Evolutionary conservation across 345 rosid genomes (phyloP).

Genomic region (Linum trigynum): DNA sequence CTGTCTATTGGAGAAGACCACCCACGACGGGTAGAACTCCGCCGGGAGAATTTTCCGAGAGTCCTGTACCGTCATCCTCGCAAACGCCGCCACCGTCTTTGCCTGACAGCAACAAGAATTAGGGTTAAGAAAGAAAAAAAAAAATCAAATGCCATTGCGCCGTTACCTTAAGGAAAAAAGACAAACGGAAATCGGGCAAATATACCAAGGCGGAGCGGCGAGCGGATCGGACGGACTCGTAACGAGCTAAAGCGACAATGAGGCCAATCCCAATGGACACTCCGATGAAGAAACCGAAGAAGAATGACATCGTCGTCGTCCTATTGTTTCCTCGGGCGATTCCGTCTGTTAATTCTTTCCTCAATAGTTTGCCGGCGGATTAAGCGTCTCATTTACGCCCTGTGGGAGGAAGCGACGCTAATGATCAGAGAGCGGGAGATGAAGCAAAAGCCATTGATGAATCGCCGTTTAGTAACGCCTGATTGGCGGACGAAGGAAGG

Average conservation of each 20-base stretch:
- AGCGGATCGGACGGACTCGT: conserved; percentile 16
- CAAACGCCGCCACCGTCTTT: conserved; percentile 60
- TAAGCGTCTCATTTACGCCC: not conserved
- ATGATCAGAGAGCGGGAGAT: not conserved
- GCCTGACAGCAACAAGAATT: conserved; percentile 33
- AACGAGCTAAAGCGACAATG: conserved; percentile 20
- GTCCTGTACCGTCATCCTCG: conserved; percentile 82
- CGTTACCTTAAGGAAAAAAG: not conserved
- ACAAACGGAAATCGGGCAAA: not conserved
- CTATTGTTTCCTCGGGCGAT: not conserved
- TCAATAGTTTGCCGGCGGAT: not conserved
- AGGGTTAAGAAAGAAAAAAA: not conserved
- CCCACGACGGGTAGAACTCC: conserved; percentile 71
- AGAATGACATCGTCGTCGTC: conserved; percentile 18
- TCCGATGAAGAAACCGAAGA: conserved; percentile 20
- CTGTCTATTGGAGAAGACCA: conserved; percentile 65
- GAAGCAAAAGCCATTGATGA: not conserved
- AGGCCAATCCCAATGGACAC: conserved; percentile 19
- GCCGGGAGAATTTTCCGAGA: conserved; percentile 63
- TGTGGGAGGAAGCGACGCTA: not conserved
- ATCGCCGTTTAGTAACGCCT: not conserved
- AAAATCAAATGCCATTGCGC: not conserved
- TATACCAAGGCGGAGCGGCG: conserved; percentile 25
- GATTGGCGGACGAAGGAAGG: not conserved
- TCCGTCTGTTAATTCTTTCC: too few species aligned